Evolutionary conservation across 106 monocot species (phyloP).

Genomic region (Ottelia alismoides): DNA sequence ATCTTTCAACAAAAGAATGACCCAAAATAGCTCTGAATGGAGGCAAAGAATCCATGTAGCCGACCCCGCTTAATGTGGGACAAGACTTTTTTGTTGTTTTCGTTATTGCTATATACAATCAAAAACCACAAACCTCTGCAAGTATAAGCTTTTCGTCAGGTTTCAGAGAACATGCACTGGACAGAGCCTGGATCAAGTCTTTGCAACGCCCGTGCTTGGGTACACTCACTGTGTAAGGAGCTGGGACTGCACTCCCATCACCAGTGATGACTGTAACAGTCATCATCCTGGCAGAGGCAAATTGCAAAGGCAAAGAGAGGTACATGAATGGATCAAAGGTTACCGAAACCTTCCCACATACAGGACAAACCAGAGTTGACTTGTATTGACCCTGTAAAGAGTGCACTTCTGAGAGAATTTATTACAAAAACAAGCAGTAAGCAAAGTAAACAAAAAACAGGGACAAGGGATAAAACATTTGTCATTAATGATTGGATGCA

Average conservation of each 20-base stretch:
- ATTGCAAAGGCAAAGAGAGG: constrained; percentile 94
- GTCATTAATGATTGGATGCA: too few relatives aligned
- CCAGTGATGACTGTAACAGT: constrained; percentile 59
- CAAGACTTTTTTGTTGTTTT: too few relatives aligned
- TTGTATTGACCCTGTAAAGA: constrained; percentile 95
- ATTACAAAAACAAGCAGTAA: too few relatives aligned
- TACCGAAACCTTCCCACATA: constrained; percentile 92
- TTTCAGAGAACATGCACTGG: constrained; percentile 59
- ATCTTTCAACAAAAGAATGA: too few relatives aligned
- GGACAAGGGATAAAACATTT: too few relatives aligned
- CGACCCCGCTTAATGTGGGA: too few relatives aligned
- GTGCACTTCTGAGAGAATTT: too few relatives aligned
- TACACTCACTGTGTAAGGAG: constrained; percentile 82
- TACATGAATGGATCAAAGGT: constrained; percentile 99
- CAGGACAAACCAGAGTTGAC: constrained; percentile 93
- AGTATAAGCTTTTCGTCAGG: constrained; percentile 71
- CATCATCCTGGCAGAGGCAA: constrained; percentile 62
- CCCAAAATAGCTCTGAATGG: too few relatives aligned
- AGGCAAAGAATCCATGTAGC: too few relatives aligned
- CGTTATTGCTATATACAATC: too few relatives aligned
- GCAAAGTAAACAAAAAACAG: too few relatives aligned
- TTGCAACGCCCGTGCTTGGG: constrained; percentile 85
- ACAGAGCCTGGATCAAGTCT: constrained; percentile 73
- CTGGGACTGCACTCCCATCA: constrained; percentile 73
- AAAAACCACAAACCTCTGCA: constrained; percentile 79